Base-by-base conservation (phyloP, 768 basidiomycete species). In the Naganishia vishniacii region DNA sequence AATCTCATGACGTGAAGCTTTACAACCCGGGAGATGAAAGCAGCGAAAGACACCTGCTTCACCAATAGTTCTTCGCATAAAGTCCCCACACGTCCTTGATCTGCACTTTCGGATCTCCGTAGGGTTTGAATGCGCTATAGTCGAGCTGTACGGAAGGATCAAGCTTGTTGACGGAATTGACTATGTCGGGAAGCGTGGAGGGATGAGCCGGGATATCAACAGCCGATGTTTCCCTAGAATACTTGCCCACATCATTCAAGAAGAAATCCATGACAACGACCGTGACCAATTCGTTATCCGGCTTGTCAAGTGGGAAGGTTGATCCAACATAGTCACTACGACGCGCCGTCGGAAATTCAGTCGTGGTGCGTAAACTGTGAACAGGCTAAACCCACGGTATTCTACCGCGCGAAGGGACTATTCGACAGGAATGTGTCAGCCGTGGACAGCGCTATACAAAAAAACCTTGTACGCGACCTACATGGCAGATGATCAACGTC, bases 191-290 rank as follows among this genome's bases (percentile, higher is more conserved):
- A 12, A 48, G 6, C 4, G 6, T 53, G 3, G 48, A 28, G n/a
- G 32, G 28, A 34, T 15, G 29, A 34, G 3, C 16, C 23, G 40
- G 4, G 34, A 11, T 9, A n/a, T 41, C 53, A 29, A 45, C 9
- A 40, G n/a, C 41, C 31, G 41, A 49, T n/a, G 23, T 28, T 60
- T 12, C 15, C 8, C 26, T 18, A 4, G 25, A 18, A 12, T 7
- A 73, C 75, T 68, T 34, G 73, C 75, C 48, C 64, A 76, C 74
- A 62, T 76, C 75, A 37, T 72, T 73, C 29, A 74, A 25, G n/a
- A 71, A 65, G 47, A 76, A 76, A 51, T 72, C 71, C 73, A 76
- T 73, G 34, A 69, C 66, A 13, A 73, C 70, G 7, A 73, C 75
- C 48, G 73, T 72, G 34, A 76, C 68, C 16, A 61, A 37, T 28